phyloP scores from a whole-genome alignment of 257 asterid species.

The Gentiana dahurica region DNA sequence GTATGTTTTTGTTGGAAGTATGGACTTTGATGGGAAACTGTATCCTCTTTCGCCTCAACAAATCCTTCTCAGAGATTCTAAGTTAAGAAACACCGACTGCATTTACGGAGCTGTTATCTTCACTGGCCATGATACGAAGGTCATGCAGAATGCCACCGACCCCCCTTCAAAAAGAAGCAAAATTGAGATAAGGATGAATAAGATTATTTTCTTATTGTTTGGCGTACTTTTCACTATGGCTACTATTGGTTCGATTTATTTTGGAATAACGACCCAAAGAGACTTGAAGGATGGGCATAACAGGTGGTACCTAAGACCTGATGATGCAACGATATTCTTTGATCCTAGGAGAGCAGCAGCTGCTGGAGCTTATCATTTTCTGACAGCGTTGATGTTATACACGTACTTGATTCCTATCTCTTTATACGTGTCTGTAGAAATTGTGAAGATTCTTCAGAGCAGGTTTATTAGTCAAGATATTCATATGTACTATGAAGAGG shows the following conservation, averaged over 20 bases:
- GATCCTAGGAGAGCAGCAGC: slow-evolving; percentile 61
- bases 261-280: slow-evolving; percentile 53
- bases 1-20: slow-evolving; percentile 68
- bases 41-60: slow-evolving; percentile 80
- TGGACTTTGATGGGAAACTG: slow-evolving; percentile 51
- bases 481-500: slow-evolving; percentile 78
- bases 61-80: slow-evolving; percentile 70
- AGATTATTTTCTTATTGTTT: slow-evolving; percentile 66
- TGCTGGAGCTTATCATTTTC: slow-evolving; percentile 65
- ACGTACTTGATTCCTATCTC: slow-evolving; percentile 79
- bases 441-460: slow-evolving; percentile 89
- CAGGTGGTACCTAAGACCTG: slow-evolving; percentile 73
- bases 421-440: slow-evolving; percentile 70
- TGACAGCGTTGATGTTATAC: slow-evolving; percentile 75
- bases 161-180: slow-evolving; percentile 94
- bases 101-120: slow-evolving; percentile 77
- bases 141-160: slow-evolving; percentile 75
- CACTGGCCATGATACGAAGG: slow-evolving; percentile 92
- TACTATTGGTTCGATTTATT: slow-evolving; percentile 59
- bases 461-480: slow-evolving; percentile 68
- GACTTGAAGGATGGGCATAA: slow-evolving; percentile 44
- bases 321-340: slow-evolving; percentile 39
- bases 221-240: slow-evolving; percentile 51
- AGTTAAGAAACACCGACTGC: slow-evolving; percentile 68
- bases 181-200: slow-evolving; percentile 85